Evolutionary conservation across 495 filamentous ascomycete genomes (phyloP), one percentile per base, ranked within the genome.

Genomic region (Penicillium lagena): DNA sequence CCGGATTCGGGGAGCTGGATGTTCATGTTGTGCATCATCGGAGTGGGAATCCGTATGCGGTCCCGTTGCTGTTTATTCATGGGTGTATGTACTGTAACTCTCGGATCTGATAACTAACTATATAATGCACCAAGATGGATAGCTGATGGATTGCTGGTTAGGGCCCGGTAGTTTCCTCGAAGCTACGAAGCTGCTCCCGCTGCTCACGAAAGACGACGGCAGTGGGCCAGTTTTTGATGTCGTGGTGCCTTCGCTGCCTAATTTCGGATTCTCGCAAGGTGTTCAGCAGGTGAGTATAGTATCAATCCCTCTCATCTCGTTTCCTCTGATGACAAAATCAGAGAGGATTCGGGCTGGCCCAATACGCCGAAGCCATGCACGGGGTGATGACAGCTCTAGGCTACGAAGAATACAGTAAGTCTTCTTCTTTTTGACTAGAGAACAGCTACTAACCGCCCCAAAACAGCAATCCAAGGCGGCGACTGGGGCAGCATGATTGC

Each of bases 91-190:
- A 37, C 32, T 35, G n/a, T 6, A 6, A 37, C 17, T 27, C 34
- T 29, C 22, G 38, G 31, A 31, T 12, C 29, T 47, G 36, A 12
- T 39, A n/a, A 22, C 33, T 5, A 27, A 40, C 45, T n/a, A 46
- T 31, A 22, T 22, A 22, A 22, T 22, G 2, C 22, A 22, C 4
- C 22, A 6, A 22, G 22, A 22, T 3, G 4, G 22, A 22, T 22
- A 22, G 17, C 22, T 33, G 5, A 29, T 15, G n/a, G 7, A 22
- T 30, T 33, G 9, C 11, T 31, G 13, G 39, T 11, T 45, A 80
- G 76, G 86, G 68, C 86, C 86, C 8, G 79, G 88, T 10, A 80
- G 76, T 36, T 87, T 83, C 55, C 62, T 89, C 35, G 82, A 85
- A 54, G 80, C 78, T 1, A 75, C 68, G 10, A 81, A 83, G 37